Evolutionary conservation across 495 filamentous ascomycete species (phyloP).

Genomic region (Jackrogersella multiformis): DNA sequence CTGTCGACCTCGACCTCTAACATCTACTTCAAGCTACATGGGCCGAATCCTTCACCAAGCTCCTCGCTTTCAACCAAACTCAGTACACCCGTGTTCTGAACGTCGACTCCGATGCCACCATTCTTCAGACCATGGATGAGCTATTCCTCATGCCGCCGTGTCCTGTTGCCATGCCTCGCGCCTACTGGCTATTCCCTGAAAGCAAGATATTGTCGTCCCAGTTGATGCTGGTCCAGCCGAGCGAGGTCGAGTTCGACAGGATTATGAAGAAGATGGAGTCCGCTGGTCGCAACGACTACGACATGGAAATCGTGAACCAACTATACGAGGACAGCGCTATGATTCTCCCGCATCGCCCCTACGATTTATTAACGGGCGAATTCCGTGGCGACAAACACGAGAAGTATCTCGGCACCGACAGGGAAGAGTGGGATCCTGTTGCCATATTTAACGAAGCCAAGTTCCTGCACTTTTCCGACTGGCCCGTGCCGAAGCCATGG

Average conservation of each 20-base stretch:
- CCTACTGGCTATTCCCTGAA: constrained; percentile 73
- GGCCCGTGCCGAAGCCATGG: constrained; percentile 85
- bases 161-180: constrained; percentile 70
- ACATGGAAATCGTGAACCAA: constrained; percentile 79
- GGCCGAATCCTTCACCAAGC: constrained; percentile 73
- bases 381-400: constrained; percentile 69
- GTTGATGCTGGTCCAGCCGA: constrained; percentile 72
- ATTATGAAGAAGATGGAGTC: constrained; percentile 60
- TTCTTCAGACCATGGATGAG: constrained; percentile 75
- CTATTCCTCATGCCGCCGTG: constrained; percentile 74
- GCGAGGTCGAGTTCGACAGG: constrained; percentile 60
- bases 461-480: constrained; percentile 83
- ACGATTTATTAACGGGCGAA: constrained; percentile 74
- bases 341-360: constrained; percentile 79
- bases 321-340: constrained; percentile 73
- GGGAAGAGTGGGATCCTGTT: constrained; percentile 74
- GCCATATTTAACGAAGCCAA: constrained; percentile 71
- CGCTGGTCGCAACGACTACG: constrained; percentile 59
- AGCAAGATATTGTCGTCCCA: constrained; percentile 66
- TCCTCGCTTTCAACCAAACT: constrained; percentile 75
- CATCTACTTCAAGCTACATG: constrained; percentile 56
- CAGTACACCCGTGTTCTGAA: constrained; percentile 73
- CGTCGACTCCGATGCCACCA: constrained; percentile 73
- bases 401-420: constrained; percentile 69
- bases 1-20: constrained; percentile 14